These are phyloP conservation scores for Ophiostoma ulmi DNA, from an alignment of 2,329 filamentous ascomycete species.

Conservation along the genomic window DNA sequence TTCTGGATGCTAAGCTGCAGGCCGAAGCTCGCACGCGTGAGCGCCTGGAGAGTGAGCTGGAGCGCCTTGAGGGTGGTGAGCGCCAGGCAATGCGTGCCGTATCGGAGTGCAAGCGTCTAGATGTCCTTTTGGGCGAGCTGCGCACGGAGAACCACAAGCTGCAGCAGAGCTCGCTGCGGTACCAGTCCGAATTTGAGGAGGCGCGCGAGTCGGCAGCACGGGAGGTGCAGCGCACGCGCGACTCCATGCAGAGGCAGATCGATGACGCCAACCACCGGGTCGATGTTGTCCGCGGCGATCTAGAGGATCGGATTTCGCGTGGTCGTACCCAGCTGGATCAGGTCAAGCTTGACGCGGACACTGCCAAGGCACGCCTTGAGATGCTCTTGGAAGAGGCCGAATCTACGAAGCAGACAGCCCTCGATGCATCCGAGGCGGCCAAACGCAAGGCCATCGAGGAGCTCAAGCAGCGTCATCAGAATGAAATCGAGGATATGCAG, in stretches of 20 bases:
- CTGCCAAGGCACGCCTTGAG: constrained; percentile 72
- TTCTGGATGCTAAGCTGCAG: constrained; percentile 70
- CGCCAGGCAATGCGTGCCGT: constrained; percentile 60
- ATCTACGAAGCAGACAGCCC: constrained; percentile 47
- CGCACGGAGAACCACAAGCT: constrained; percentile 66
- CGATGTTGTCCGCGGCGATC: constrained; percentile 72
- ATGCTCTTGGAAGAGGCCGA: constrained; percentile 79
- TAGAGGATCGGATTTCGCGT: constrained; percentile 72
- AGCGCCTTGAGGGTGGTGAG: constrained; percentile 59
- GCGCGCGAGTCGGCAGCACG: constrained; percentile 71
- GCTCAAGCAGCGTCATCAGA: constrained; percentile 55
- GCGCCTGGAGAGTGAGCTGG: constrained; percentile 61
- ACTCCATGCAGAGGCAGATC: constrained; percentile 73
- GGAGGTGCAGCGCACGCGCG: constrained; percentile 75
- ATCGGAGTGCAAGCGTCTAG: constrained; percentile 57
- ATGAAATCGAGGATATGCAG: constrained; percentile 68
- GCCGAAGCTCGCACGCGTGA: constrained; percentile 67
- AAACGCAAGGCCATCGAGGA: constrained; percentile 47
- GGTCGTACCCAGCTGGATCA: constrained; percentile 72
- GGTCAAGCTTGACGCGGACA: constrained; percentile 72
- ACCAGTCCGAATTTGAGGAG: constrained; percentile 78
- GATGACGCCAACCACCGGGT: constrained; percentile 81
- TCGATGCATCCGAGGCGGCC: constrained; percentile 25
- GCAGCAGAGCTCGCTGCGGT: constrained; percentile 61
- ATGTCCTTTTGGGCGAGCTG: constrained; percentile 50